These are phyloP conservation scores for Lophiostoma macrostomum DNA, from an alignment of 495 filamentous ascomycete genomes.

Conservation along the genomic window DNA sequence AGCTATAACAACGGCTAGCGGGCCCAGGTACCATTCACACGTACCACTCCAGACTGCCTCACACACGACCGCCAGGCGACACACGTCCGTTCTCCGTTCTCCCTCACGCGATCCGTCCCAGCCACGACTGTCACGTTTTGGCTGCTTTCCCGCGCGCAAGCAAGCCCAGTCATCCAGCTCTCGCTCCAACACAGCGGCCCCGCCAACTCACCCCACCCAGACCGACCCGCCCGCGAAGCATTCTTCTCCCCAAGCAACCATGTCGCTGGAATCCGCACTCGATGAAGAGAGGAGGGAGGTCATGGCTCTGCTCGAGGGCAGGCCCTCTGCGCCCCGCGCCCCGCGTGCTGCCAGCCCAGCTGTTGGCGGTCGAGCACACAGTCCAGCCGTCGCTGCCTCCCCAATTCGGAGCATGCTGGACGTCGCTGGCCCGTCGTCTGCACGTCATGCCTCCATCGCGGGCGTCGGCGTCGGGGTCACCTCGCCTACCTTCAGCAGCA, in stretches of 20 bases:
- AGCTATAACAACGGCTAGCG: constrained; percentile 10
- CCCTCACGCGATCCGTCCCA: too few relatives aligned
- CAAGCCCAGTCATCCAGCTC: background rate
- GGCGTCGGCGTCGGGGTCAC: constrained; percentile 30
- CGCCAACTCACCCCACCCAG: background rate
- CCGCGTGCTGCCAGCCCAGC: constrained; percentile 24
- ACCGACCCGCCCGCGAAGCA: background rate
- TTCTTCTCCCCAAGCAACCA: constrained; percentile 7
- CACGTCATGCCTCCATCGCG: constrained; percentile 47
- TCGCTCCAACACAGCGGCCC: background rate
- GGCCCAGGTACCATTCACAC: constrained; percentile 6
- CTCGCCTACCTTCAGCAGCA: constrained; percentile 20
- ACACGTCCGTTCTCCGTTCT: background rate
- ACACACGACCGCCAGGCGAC: constrained; percentile 9
- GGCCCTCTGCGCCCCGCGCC: constrained; percentile 15
- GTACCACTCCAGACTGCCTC: constrained; percentile 12
- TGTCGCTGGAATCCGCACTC: constrained; percentile 68
- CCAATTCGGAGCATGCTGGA: constrained; percentile 62
- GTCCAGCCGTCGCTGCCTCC: constrained; percentile 48
- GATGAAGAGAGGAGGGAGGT: constrained; percentile 73
- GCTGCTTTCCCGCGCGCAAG: background rate
- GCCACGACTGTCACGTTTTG: too few relatives aligned
- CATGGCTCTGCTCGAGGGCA: constrained; percentile 57
- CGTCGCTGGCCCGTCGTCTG: constrained; percentile 42
- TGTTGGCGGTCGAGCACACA: constrained; percentile 41